Conservation (phyloP, 495 filamentous ascomycete genomes). For the Echria macrotheca region DNA sequence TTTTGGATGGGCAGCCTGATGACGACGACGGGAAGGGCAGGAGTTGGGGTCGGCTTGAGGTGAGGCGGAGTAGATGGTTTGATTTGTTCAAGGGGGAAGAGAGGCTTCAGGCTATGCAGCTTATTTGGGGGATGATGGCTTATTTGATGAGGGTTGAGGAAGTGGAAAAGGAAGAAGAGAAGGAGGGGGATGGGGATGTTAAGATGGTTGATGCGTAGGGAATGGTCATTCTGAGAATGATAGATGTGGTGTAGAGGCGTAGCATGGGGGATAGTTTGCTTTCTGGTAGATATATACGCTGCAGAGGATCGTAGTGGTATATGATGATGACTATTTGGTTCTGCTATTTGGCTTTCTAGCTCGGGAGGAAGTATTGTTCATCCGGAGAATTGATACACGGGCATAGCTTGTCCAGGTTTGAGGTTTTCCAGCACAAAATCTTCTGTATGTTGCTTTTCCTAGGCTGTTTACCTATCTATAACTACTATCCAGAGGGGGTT, state of each 20-base stretch:
- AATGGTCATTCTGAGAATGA: not conserved
- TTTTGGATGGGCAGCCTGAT: slow-evolving; percentile 34
- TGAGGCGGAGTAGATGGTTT: slow-evolving; percentile 71
- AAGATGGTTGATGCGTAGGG: slow-evolving; percentile 30
- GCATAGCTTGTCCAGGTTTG: no score
- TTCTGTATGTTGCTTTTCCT: no score
- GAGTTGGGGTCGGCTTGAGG: slow-evolving; percentile 52
- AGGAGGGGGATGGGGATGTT: slow-evolving; percentile 24
- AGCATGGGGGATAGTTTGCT: not conserved
- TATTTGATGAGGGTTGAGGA: slow-evolving; percentile 56
- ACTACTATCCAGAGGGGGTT: no score
- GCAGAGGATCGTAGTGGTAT: no score
- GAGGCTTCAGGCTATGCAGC: slow-evolving; percentile 62
- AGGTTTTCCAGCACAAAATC: no score
- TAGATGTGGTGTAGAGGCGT: not conserved
- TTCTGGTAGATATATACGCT: not conserved
- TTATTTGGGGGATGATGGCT: slow-evolving; percentile 71
- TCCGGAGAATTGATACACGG: no score
- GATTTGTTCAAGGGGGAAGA: slow-evolving; percentile 67
- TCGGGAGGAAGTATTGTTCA: no score
- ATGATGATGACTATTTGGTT: no score
- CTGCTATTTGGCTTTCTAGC: no score
- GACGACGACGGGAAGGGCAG: slow-evolving; percentile 13
- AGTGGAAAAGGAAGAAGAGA: slow-evolving; percentile 13
- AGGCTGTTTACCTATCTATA: no score